These are phyloP conservation scores for Podospora comata DNA, from an alignment of 495 filamentous ascomycete genomes.

Conservation along the genomic window DNA sequence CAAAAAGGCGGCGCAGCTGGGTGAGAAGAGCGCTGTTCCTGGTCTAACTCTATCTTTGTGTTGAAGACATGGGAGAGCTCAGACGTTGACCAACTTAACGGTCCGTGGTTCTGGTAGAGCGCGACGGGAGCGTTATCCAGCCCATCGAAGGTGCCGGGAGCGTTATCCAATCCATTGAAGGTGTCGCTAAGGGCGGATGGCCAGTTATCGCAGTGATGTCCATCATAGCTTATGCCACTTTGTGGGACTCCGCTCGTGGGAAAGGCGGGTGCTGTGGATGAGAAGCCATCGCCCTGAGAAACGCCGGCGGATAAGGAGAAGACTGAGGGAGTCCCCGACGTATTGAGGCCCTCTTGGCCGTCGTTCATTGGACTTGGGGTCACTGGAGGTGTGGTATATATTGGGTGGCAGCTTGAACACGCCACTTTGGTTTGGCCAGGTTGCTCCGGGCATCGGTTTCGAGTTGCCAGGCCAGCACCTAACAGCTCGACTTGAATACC, in stretches of 20 bases:
- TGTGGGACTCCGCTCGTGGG: not conserved
- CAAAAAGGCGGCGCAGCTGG: not conserved
- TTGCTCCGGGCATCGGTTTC: too few species aligned
- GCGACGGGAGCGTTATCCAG: not conserved
- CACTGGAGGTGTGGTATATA: not conserved
- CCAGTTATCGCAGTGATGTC: not conserved
- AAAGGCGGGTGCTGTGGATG: not conserved
- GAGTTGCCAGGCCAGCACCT: too few species aligned
- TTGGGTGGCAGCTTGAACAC: not conserved
- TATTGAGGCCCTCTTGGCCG: not conserved
- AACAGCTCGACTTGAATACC: too few species aligned
- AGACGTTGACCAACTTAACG: not conserved
- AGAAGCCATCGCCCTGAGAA: not conserved
- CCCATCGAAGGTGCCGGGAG: not conserved
- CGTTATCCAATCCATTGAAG: not conserved
- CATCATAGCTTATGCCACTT: not conserved
- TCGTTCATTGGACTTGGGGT: not conserved
- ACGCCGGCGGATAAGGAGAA: too few species aligned
- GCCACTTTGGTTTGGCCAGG: too few species aligned
- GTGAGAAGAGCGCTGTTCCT: not conserved
- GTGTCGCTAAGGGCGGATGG: not conserved
- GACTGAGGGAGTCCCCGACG: not conserved
- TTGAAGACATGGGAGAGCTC: not conserved
- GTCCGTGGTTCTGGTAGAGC: not conserved
- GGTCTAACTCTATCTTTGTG: not conserved